Percentiles rank a stretch among this genome's conserved stretches.
phyloP scores from a whole-genome alignment of 2,329 filamentous ascomycete species.

The Niveomyces coronatus region DNA sequence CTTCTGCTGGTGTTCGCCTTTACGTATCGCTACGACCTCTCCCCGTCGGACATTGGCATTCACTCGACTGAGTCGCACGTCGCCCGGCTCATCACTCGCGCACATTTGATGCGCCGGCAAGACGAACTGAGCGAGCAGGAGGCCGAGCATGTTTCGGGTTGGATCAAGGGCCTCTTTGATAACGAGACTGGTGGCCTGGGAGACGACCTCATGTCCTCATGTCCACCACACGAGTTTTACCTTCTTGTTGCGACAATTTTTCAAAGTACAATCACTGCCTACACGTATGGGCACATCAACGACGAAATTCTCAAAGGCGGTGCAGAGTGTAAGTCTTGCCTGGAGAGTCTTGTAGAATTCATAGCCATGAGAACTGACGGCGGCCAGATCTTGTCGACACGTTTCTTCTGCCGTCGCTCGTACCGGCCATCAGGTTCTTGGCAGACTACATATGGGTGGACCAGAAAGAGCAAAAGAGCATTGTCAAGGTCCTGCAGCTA shows the following conservation, averaged over 20 bases:
- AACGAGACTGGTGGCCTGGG: conserved; percentile 62
- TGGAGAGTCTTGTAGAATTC: not conserved
- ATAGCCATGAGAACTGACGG: conserved; percentile 15
- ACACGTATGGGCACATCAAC: conserved; percentile 51
- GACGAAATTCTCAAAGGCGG: conserved; percentile 65
- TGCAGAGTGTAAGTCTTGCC: conserved; percentile 53
- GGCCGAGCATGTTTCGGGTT: conserved; percentile 55
- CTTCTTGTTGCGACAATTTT: conserved; percentile 67
- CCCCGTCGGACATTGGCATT: conserved; percentile 52
- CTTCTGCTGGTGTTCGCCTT: conserved; percentile 64
- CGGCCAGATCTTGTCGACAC: conserved; percentile 61
- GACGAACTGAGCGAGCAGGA: conserved; percentile 56
- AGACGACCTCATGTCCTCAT: conserved; percentile 73
- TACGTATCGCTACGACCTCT: conserved; percentile 63
- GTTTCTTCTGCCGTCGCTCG: conserved; percentile 67
- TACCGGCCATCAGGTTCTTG: conserved; percentile 63
- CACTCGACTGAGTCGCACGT: conserved; percentile 54
- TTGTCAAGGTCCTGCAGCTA: conserved; percentile 62
- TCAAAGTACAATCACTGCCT: conserved; percentile 62
- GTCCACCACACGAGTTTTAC: conserved; percentile 75
- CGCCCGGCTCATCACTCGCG: conserved; percentile 51
- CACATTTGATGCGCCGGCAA: conserved; percentile 44
- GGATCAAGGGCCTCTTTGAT: conserved; percentile 70
- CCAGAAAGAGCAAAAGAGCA: conserved; percentile 53
- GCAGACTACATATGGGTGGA: conserved; percentile 59